Percentiles rank a stretch among this genome's conserved stretches.
These are phyloP conservation scores for Sphagnum tenellum DNA, from an alignment of 225 moss, liverwort and hornwort species.

Conservation along the genomic window DNA sequence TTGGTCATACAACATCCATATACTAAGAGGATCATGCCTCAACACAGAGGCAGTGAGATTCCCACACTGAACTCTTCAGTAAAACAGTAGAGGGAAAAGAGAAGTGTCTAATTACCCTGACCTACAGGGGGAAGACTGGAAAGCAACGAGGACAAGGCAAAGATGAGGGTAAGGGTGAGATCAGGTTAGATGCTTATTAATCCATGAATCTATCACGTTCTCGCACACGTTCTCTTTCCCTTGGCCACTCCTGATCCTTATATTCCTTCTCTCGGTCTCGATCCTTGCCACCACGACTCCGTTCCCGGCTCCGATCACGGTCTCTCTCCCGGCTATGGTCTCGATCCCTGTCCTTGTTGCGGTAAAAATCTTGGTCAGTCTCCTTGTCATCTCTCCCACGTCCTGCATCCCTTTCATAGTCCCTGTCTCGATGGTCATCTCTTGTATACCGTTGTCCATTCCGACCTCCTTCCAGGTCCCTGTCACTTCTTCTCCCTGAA, in stretches of 20 bases:
- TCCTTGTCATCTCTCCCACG: conserved; percentile 24
- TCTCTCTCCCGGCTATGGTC: conserved; percentile 23
- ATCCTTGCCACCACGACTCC: conserved; percentile 14
- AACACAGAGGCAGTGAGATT: no score
- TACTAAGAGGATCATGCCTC: no score
- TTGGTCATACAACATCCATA: no score
- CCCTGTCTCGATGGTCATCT: conserved; percentile 28
- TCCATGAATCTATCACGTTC: conserved; percentile 70
- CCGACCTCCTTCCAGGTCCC: conserved; percentile 28
- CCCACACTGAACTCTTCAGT: no score
- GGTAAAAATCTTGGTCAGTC: conserved; percentile 14
- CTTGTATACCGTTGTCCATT: conserved; percentile 31
- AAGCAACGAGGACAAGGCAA: no score
- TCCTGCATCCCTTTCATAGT: conserved; percentile 27
- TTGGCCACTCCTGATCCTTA: conserved; percentile 20
- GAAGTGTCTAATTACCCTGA: no score
- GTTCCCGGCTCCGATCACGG: conserved; percentile 19
- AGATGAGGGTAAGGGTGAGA: background rate
- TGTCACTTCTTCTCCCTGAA: conserved; percentile 37
- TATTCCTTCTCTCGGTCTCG: conserved; percentile 29
- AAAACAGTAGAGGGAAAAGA: no score
- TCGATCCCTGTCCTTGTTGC: conserved; percentile 35
- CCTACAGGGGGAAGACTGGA: no score
- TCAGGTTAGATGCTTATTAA: conserved; percentile 2
- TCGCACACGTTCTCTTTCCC: conserved; percentile 45